Percentiles rank a stretch among this genome's conserved stretches.
Evolutionary conservation across 1,284 basidiomycete genomes (phyloP).

Genomic region (Pseudozyma tsukubaensis): DNA sequence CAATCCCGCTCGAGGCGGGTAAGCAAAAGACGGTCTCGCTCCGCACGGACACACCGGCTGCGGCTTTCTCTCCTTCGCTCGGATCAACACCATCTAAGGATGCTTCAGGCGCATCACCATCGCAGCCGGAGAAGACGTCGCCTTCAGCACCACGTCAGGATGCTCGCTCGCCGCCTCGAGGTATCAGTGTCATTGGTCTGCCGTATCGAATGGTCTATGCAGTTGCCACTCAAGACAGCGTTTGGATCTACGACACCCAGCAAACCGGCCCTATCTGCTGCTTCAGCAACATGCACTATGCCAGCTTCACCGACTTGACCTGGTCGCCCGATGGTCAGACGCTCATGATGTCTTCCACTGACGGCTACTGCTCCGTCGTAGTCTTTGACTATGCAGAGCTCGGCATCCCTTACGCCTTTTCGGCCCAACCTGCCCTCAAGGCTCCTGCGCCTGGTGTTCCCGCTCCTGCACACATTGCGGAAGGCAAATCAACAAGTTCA

Average conservation of each 20-base stretch:
- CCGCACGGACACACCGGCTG: conserved; percentile 12
- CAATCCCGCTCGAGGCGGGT: conserved; percentile 78
- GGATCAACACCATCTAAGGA: background rate
- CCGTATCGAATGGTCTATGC: conserved; percentile 96
- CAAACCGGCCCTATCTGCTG: conserved; percentile 92
- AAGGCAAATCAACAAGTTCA: conserved; percentile 27
- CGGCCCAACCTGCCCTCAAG: conserved; percentile 54
- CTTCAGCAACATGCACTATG: conserved; percentile 94
- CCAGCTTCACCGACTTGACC: conserved; percentile 94
- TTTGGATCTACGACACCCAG: conserved; percentile 96
- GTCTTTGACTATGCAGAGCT: conserved; percentile 84
- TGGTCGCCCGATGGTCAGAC: conserved; percentile 97
- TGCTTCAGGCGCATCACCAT: conserved; percentile 18
- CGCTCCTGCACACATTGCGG: conserved; percentile 31
- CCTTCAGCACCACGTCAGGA: conserved; percentile 15
- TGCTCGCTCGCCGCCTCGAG: conserved; percentile 37
- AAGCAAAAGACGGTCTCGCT: conserved; percentile 74
- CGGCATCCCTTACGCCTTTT: conserved; percentile 73
- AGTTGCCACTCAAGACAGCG: conserved; percentile 94
- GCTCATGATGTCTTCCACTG: conserved; percentile 88
- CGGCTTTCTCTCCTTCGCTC: conserved; percentile 22
- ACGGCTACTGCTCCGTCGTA: conserved; percentile 96
- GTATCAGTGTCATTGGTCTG: conserved; percentile 80
- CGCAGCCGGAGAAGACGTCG: conserved; percentile 19
- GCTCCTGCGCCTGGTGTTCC: conserved; percentile 31